These are phyloP conservation scores for Flaveria sonorensis DNA, from an alignment of 129 eudicot species.

Conservation along the genomic window DNA sequence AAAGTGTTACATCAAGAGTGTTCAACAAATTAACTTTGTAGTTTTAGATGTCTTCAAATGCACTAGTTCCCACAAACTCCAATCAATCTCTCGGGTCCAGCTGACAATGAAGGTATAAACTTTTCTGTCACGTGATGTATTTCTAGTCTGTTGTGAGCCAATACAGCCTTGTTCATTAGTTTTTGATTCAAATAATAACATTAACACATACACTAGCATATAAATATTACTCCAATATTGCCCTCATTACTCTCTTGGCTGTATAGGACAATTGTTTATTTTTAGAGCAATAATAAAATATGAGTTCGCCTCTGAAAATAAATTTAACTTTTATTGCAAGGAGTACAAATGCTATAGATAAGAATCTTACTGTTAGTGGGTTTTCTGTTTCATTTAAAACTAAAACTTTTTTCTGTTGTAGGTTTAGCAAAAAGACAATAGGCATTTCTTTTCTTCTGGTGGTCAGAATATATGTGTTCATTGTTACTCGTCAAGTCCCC, in stretches of 20 bases:
- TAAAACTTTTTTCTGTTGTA: slow-evolving; percentile 16
- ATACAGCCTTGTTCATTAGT: neutral
- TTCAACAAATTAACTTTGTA: too few relatives aligned
- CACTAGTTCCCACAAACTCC: too few relatives aligned
- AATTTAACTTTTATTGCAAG: slow-evolving; percentile 19
- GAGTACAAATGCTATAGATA: slow-evolving; percentile 12
- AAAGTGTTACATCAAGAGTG: too few relatives aligned
- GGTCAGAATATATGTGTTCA: slow-evolving; percentile 35
- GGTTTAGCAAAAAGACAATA: slow-evolving; percentile 29
- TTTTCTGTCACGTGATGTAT: slow-evolving; percentile 39
- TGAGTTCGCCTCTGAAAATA: slow-evolving; percentile 14
- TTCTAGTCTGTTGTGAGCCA: neutral
- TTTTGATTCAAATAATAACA: slow-evolving; percentile 2
- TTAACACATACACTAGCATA: neutral
- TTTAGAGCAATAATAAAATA: slow-evolving; percentile 12
- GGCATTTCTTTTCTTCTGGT: slow-evolving; percentile 19
- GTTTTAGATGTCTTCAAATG: too few relatives aligned
- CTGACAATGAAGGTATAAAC: slow-evolving; percentile 78
- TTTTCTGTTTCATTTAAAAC: slow-evolving; percentile 29
- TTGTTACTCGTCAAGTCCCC: neutral
- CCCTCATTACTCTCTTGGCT: neutral
- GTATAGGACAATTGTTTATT: neutral
- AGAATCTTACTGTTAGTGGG: slow-evolving; percentile 34
- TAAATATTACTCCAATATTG: slow-evolving; percentile 3
- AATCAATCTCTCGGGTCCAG: neutral